Evolutionary conservation across 176 grass and related monocot species (phyloP), one percentile per base, ranked within the genome.

Genomic region (Aegilops speltoides): DNA sequence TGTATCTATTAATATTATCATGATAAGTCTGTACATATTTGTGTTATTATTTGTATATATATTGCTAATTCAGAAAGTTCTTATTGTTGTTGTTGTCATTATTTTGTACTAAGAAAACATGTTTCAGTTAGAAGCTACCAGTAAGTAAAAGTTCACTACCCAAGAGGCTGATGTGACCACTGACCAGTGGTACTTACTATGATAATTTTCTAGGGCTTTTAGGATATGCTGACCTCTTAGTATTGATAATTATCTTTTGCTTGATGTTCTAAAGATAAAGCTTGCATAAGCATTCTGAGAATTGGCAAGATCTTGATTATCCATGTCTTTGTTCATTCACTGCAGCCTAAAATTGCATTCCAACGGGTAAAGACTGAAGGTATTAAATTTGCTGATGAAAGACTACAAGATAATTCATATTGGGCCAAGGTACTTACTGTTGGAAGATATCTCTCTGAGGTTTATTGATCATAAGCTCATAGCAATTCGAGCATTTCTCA

Each of bases 391-490:
- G 84, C 83, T 64, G 90, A 99, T 73, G 79, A 99, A 0, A 91
- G 89, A 37, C 92, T 99, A 62, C 79, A 90, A 69, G 92, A 99
- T 80, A 99, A 99, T 84, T 99, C 97, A 24, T 99, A 99, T 37
- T 99, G 94, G 97, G 94, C 94, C 32, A 96, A 99, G 97, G 97
- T 94, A 81, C 82, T 19, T 60, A 2, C 40, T 37, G 26, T 15
- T 84, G 40, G 22, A 22, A 20, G 17, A 16, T 65, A 29, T 56
- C 19, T 52, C 59, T 36, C 7, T 67, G 8, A 25, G 4, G 2
- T 54, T 25, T 34, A 54, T 36, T 68, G 57, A 25, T 56, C 12
- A 62, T 76, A 8, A 10, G 43, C 54, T 46, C 5, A 4, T 45
- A 14, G 3, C 80, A 29, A 69, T 45, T 68, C 67, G 11, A 78